Conservation (phyloP, 2,329 filamentous ascomycete species). For the Trichoderma sp. region DNA sequence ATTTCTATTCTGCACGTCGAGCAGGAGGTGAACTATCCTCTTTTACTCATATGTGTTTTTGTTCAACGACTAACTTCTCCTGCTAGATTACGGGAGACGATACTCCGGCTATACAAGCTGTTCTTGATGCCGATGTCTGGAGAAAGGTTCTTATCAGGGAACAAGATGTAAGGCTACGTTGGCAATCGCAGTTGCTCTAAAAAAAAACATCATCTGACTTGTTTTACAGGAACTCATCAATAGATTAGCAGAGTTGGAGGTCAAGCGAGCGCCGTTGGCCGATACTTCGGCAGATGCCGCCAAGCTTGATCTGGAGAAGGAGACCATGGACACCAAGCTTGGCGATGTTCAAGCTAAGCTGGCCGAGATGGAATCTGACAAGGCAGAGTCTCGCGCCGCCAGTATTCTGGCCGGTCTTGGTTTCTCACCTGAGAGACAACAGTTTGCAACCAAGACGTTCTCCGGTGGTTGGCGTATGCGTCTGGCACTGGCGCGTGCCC, state of each 20-base stretch:
- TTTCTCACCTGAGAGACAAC: slow-evolving; percentile 90
- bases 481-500: slow-evolving; percentile 85
- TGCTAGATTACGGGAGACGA: slow-evolving; percentile 85
- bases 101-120: slow-evolving; percentile 89
- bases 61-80: neutral
- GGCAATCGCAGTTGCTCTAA: slow-evolving; percentile 19
- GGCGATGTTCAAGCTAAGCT: slow-evolving; percentile 90
- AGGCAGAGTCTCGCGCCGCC: slow-evolving; percentile 90
- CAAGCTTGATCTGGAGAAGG: slow-evolving; percentile 79
- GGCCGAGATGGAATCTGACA: slow-evolving; percentile 98
- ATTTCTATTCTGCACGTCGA: slow-evolving; percentile 99
- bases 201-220: neutral
- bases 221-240: slow-evolving; percentile 65
- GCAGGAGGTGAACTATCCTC: slow-evolving; percentile 69
- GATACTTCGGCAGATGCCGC: slow-evolving; percentile 89
- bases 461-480: slow-evolving; percentile 99
- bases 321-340: slow-evolving; percentile 85
- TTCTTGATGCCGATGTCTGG: slow-evolving; percentile 97
- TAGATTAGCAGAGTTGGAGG: slow-evolving; percentile 73
- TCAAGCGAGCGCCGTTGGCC: slow-evolving; percentile 73
- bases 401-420: slow-evolving; percentile 96
- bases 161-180: slow-evolving; percentile 61
- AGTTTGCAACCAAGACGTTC: slow-evolving; percentile 93
- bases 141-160: slow-evolving; percentile 90
- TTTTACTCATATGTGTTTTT: neutral